Conservation (phyloP, 2,329 filamentous ascomycete species). For the Ophiostoma perfectum region DNA sequence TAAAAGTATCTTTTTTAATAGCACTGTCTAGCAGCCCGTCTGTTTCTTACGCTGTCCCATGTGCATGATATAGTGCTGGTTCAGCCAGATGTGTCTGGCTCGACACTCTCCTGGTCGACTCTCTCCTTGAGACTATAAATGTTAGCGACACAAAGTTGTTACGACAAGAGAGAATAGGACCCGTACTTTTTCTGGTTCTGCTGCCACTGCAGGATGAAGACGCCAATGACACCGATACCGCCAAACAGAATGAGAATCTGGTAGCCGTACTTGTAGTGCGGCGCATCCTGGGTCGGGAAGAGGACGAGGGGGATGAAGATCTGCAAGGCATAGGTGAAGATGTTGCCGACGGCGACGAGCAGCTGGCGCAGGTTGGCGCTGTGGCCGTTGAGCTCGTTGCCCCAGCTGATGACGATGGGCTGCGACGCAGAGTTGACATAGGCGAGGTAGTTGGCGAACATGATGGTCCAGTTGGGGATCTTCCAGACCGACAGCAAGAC, state of each 20-base stretch:
- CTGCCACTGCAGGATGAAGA: conserved; percentile 21
- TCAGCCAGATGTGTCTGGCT: background rate
- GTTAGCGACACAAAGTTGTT: background rate
- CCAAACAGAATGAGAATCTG: conserved; percentile 34
- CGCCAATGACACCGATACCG: conserved; percentile 28
- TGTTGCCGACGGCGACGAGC: conserved; percentile 26
- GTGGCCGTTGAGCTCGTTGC: conserved; percentile 25
- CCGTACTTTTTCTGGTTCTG: conserved; percentile 8
- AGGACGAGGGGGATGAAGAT: conserved; percentile 30
- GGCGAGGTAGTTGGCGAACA: conserved; percentile 28
- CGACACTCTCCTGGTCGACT: conserved; percentile 3
- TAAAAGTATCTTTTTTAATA: background rate
- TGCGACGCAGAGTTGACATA: conserved; percentile 27
- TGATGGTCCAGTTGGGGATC: conserved; percentile 25
- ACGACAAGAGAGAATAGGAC: background rate
- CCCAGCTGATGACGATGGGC: conserved; percentile 29
- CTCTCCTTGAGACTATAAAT: background rate
- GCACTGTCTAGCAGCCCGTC: too few species aligned
- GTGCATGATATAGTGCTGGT: too few species aligned
- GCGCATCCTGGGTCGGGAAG: conserved; percentile 35
- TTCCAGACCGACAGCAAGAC: conserved; percentile 28
- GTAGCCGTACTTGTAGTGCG: conserved; percentile 35
- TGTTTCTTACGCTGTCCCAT: too few species aligned
- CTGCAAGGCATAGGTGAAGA: conserved; percentile 25
- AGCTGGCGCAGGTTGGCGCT: conserved; percentile 27